phyloP scores from a whole-genome alignment of 2,329 filamentous ascomycete species.

The Paracorniculantispora psalliotae region DNA sequence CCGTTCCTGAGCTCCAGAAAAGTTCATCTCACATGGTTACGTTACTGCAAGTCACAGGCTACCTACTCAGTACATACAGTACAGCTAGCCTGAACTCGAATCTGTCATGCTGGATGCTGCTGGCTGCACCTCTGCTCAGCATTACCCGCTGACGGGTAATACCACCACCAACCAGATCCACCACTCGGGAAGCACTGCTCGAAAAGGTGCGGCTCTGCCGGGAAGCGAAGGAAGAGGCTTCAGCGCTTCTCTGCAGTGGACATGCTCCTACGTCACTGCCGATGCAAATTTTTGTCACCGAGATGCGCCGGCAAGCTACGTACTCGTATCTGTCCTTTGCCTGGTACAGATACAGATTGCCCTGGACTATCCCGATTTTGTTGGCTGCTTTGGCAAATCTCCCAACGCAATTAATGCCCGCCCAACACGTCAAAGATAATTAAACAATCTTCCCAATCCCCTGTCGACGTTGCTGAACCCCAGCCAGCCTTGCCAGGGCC shows the following conservation, averaged over 20 bases:
- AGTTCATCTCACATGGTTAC: conserved; percentile 3
- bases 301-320: neutral
- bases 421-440: neutral
- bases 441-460: too few relatives aligned
- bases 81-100: too few relatives aligned
- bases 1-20: neutral
- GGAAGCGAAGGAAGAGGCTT: neutral
- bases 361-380: neutral
- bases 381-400: conserved; percentile 2
- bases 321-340: neutral
- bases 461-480: too few relatives aligned
- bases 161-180: neutral
- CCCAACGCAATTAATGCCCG: conserved; percentile 9
- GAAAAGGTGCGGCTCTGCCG: conserved; percentile 3
- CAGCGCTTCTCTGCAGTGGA: neutral
- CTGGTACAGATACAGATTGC: neutral
- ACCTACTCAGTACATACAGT: too few relatives aligned
- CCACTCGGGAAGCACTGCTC: too few relatives aligned
- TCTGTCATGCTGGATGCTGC: neutral
- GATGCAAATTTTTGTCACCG: conserved; percentile 8
- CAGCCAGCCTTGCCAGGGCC: too few relatives aligned
- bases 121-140: neutral
- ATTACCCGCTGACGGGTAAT: neutral
- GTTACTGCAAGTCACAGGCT: neutral
- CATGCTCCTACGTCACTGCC: neutral